Percentiles rank a stretch among this genome's conserved stretches.
Conservation (phyloP, 176 grass and related monocot species). For the Lolium perenne region DNA sequence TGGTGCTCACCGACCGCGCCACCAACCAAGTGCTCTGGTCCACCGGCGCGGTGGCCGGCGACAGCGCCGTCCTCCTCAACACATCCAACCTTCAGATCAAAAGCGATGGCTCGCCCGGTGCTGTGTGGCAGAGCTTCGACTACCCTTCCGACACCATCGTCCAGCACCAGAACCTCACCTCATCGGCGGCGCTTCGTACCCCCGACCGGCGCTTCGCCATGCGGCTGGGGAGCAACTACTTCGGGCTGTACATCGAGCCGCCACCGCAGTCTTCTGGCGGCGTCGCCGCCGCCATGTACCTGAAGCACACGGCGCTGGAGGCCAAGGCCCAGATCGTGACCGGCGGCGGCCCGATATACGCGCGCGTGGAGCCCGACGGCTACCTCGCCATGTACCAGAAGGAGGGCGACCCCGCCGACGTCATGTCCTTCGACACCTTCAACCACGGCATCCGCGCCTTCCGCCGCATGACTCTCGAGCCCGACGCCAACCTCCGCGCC, state of each 20-base stretch:
- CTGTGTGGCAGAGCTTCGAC: conserved; percentile 89
- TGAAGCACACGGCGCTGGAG: conserved; percentile 72
- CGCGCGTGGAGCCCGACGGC: conserved; percentile 67
- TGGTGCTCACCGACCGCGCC: conserved; percentile 59
- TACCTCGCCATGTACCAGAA: conserved; percentile 92
- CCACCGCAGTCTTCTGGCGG: neutral
- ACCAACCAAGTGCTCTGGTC: conserved; percentile 65
- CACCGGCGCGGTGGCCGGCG: conserved; percentile 45
- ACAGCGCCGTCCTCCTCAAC: conserved; percentile 70
- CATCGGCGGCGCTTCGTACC: conserved; percentile 53
- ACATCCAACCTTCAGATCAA: conserved; percentile 90
- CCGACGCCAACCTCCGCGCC: conserved; percentile 73
- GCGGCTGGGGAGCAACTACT: conserved; percentile 59
- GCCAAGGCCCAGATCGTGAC: conserved; percentile 62
- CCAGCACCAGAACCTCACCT: conserved; percentile 85
- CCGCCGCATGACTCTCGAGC: conserved; percentile 82
- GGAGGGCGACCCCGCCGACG: conserved; percentile 59
- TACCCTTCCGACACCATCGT: conserved; percentile 83
- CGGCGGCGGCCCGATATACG: conserved; percentile 61
- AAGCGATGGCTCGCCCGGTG: neutral
- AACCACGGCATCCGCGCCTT: conserved; percentile 55
- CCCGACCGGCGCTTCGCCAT: conserved; percentile 69
- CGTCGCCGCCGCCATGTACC: conserved; percentile 63
- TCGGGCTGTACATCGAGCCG: conserved; percentile 67
- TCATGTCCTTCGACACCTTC: conserved; percentile 86